phyloP scores from a whole-genome alignment of 2,329 filamentous ascomycete species.

The Blumeria hordei region DNA sequence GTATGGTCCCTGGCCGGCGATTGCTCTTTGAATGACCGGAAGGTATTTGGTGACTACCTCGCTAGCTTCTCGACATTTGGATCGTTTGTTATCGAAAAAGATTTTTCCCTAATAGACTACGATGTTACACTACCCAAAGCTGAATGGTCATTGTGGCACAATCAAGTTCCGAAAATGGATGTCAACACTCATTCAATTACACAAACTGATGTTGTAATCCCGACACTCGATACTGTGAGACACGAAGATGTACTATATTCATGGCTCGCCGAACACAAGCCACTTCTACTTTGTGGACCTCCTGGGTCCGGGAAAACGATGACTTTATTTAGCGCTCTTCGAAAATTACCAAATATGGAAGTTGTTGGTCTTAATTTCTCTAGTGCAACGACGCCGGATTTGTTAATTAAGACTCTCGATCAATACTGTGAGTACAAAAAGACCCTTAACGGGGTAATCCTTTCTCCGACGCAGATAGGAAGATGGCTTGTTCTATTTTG shows the following conservation, averaged over 20 bases:
- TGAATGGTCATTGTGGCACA: constrained; percentile 86
- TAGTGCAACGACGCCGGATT: constrained; percentile 88
- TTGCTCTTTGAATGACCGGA: constrained; percentile 69
- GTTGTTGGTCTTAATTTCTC: constrained; percentile 98
- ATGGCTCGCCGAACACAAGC: constrained; percentile 97
- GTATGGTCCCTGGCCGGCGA: constrained; percentile 95
- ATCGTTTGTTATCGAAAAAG: constrained; percentile 53
- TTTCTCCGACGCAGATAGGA: constrained; percentile 89
- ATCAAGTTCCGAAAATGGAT: constrained; percentile 79
- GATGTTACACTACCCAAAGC: constrained; percentile 70
- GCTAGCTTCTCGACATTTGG: constrained; percentile 67
- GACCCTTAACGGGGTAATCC: constrained; percentile 82
- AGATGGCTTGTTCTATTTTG: constrained; percentile 98
- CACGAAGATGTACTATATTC: constrained; percentile 99
- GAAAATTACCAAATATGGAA: constrained; percentile 96
- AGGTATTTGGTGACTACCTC: constrained; percentile 68
- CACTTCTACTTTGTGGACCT: constrained; percentile 82
- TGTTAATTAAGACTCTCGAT: constrained; percentile 97
- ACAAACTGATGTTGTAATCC: constrained; percentile 95
- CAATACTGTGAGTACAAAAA: constrained; percentile 99
- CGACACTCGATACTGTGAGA: constrained; percentile 85
- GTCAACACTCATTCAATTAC: constrained; percentile 97
- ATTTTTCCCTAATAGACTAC: constrained; percentile 80
- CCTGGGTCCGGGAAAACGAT: constrained; percentile 99
- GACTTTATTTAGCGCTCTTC: constrained; percentile 92